Base-by-base conservation (phyloP, 495 filamentous ascomycete genomes). In the Aspergillus egyptiacus region DNA sequence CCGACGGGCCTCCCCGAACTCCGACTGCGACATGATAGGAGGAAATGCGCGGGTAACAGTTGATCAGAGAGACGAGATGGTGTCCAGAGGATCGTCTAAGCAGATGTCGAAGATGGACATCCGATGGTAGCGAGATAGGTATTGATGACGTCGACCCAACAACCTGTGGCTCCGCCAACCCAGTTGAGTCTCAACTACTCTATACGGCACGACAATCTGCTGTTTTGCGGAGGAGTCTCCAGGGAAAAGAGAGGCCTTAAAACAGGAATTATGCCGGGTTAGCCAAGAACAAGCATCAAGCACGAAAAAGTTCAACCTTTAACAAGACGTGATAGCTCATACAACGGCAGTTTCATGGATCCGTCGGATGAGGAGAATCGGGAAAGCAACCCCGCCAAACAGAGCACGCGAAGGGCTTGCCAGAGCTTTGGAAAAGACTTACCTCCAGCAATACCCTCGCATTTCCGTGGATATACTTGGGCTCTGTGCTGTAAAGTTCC, bases 1-100 rank as follows among this genome's bases (percentile, higher is more conserved):
- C 38, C 69, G 66, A 30, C 69, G 69, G 13, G 42, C 41, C 25
- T 61, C 53, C 18, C 63, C 60, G 17, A 64, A 30, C 13, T 62
- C 61, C 9, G 64, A 19, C 20, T 67, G 57, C 8, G 65, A 61
- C 69, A 73, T 73, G 49, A 15, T 57, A 46, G 22, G 11, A 32
- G 17, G 13, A 41, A 34, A 17, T 22, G 5, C 15, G 15, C 38
- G 24, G 20, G 27, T 25, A 19, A 10, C 2, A 42, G 6, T 34
- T 22, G 34, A 22, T 27, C 22, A 5, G 3, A 17, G 22, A 28
- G 39, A 42, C 4, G 14, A n/a, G 32, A 15, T 38, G 14, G 23
- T 35, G 39, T 49, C 13, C 19, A 30, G 15, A 44, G 9, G 27
- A 23, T 13, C 11, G 33, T 17, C 15, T 41, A 20, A 10, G 18